These are phyloP conservation scores for Kluyveromyces sp. DNA, from an alignment of 1,139 yeast genomes.

Conservation along the genomic window DNA sequence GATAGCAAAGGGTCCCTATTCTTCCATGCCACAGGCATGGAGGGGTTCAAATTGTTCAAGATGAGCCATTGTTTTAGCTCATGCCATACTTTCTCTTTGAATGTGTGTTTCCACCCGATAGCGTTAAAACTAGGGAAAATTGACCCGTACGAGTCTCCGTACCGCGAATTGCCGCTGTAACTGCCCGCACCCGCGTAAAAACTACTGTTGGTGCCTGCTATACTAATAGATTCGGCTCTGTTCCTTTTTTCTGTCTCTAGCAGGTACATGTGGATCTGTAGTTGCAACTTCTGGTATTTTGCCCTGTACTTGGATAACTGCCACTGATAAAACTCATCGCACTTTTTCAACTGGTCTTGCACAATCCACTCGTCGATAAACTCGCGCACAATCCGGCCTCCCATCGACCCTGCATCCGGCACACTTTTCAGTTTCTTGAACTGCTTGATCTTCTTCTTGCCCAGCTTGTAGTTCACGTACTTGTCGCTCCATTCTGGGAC, in stretches of 20 bases:
- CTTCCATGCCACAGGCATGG: slow-evolving; percentile 20
- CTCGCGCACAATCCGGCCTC: slow-evolving; percentile 21
- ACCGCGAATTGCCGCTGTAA: slow-evolving; percentile 5
- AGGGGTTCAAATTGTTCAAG: slow-evolving; percentile 26
- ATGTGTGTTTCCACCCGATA: not conserved
- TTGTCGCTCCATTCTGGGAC: slow-evolving; percentile 87
- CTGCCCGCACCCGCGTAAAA: not conserved
- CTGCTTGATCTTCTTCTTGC: slow-evolving; percentile 50
- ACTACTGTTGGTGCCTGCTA: not conserved
- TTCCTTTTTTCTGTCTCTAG: slow-evolving; percentile 8
- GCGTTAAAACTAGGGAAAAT: slow-evolving; percentile 3
- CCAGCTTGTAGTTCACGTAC: slow-evolving; percentile 67
- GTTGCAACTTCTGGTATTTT: slow-evolving; percentile 19
- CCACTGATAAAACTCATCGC: slow-evolving; percentile 31
- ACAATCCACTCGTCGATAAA: slow-evolving; percentile 31
- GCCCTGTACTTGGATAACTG: slow-evolving; percentile 23
- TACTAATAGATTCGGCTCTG: not conserved
- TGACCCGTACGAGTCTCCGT: slow-evolving; percentile 8
- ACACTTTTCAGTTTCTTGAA: slow-evolving; percentile 13
- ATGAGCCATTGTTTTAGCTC: slow-evolving; percentile 17
- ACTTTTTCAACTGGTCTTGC: slow-evolving; percentile 25
- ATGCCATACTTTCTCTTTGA: not conserved
- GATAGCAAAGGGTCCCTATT: not conserved
- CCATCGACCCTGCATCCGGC: slow-evolving; percentile 12
- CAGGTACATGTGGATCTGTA: slow-evolving; percentile 19